Conservation (phyloP, 768 basidiomycete species). For the Leccinum fibrillosum region DNA sequence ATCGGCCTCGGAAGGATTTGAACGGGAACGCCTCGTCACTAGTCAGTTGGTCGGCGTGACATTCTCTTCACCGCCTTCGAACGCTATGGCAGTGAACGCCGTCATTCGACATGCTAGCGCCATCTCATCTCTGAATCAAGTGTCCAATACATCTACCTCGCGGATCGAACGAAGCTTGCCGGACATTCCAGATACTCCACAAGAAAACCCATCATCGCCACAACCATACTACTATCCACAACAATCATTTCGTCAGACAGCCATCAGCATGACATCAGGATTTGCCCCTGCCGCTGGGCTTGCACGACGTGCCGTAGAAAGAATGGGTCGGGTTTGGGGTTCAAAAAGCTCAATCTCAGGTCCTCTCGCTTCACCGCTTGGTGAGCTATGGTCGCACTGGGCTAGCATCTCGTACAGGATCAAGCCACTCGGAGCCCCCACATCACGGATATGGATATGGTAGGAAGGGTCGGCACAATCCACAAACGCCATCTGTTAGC, state of each 20-base stretch:
- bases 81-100: slow-evolving; percentile 21
- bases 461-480: slow-evolving; percentile 48
- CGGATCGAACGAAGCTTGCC: slow-evolving; percentile 30
- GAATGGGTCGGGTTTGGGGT: slow-evolving; percentile 65
- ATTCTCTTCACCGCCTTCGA: slow-evolving; percentile 31
- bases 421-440: slow-evolving; percentile 35
- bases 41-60: slow-evolving; percentile 42
- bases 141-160: slow-evolving; percentile 26
- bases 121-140: slow-evolving; percentile 21
- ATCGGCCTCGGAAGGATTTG: slow-evolving; percentile 27
- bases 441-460: slow-evolving; percentile 23
- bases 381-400: slow-evolving; percentile 34
- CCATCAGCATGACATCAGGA: slow-evolving; percentile 67
- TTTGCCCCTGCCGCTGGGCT: slow-evolving; percentile 72
- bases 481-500: slow-evolving; percentile 56
- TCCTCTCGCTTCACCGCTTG: slow-evolving; percentile 45
- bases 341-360: slow-evolving; percentile 37
- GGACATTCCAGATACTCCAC: slow-evolving; percentile 25
- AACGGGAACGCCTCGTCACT: slow-evolving; percentile 41
- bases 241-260: slow-evolving; percentile 53
- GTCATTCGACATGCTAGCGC: slow-evolving; percentile 24
- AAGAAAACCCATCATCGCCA: slow-evolving; percentile 6
- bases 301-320: slow-evolving; percentile 75
- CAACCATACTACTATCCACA: slow-evolving; percentile 16
- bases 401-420: slow-evolving; percentile 36